Evolutionary conservation across 768 basidiomycete species (phyloP), one percentile per base, ranked within the genome.

Genomic region (Rhizopogon salebrosus): DNA sequence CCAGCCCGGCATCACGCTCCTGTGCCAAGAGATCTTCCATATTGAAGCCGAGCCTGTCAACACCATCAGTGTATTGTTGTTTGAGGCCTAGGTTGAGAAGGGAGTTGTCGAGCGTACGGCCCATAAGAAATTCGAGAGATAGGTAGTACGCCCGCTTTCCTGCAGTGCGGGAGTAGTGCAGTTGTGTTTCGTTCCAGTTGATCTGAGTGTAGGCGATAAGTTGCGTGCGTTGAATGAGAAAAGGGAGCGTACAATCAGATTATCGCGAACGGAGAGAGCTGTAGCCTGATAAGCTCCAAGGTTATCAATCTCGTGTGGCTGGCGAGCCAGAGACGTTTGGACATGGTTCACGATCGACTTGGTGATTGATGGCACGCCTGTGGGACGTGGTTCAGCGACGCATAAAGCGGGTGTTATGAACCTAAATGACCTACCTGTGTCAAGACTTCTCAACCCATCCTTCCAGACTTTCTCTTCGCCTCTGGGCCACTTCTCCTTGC

Each of bases 111-210:
- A 89, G 77, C 3, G 86, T 87, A 26, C 88, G 79, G 40, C 89
- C 85, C 86, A 91, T 89, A 60, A 94, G 72, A 70, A 93, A 97
- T 70, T 97, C 95, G 50, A 98, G 82, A 38, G 92, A 95, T 54
- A 98, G 82, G 70, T 98, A 99, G 75, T 98, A 98, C 11, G 91
- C 91, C 54, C 91, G 78, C 62, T 95, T 94, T 23, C 91, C 92
- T 35, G 82, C 75, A 66, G 90, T 94, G 63, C 89, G 85, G 45
- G 87, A 87, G 68, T 86, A 80, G 51, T 82, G 73, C 54, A 87
- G 65, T 61, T 91, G 85, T 6, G 90, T 93, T 38, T 84, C 80
- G 59, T 92, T 93, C 90, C 89, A 93, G 68, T 92, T 90, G 60
- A 88, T 69, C 85, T 87, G 46, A 34, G 13, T 6, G 52, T 48